Evolutionary conservation across 2,329 filamentous ascomycete species (phyloP).

Genomic region (Xylaria polymorpha): DNA sequence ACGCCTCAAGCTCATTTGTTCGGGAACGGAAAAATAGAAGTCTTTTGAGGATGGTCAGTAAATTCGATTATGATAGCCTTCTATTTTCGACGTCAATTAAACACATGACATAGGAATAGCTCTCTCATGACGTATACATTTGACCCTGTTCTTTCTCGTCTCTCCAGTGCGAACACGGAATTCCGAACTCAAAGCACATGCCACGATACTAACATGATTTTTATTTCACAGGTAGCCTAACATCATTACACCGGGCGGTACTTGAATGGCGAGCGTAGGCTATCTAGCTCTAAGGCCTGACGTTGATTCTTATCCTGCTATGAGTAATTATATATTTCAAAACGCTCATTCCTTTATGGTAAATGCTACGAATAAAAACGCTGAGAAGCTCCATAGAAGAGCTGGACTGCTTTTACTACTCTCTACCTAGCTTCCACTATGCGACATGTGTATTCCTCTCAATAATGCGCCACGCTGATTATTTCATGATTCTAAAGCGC

Average conservation of each 20-base stretch:
- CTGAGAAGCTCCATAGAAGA: not conserved
- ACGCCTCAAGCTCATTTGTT: not conserved
- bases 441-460: not conserved
- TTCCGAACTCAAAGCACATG: not conserved
- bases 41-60: not conserved
- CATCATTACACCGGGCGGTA: not conserved
- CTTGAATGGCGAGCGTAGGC: not conserved
- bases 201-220: not conserved
- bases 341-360: not conserved
- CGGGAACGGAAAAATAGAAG: not conserved
- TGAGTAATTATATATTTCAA: not conserved
- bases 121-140: not conserved
- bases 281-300: not conserved
- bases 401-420: not conserved
- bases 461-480: not conserved
- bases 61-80: not conserved
- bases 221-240: not conserved
- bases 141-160: not conserved
- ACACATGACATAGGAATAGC: not conserved
- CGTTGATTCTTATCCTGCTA: not conserved
- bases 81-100: not conserved
- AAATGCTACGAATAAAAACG: not conserved
- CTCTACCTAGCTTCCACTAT: not conserved
- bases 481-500: not conserved
- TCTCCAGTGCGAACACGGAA: not conserved